Evolutionary conservation across 768 basidiomycete genomes (phyloP), one percentile per base, ranked within the genome.

Genomic region (Leccinum boreale): DNA sequence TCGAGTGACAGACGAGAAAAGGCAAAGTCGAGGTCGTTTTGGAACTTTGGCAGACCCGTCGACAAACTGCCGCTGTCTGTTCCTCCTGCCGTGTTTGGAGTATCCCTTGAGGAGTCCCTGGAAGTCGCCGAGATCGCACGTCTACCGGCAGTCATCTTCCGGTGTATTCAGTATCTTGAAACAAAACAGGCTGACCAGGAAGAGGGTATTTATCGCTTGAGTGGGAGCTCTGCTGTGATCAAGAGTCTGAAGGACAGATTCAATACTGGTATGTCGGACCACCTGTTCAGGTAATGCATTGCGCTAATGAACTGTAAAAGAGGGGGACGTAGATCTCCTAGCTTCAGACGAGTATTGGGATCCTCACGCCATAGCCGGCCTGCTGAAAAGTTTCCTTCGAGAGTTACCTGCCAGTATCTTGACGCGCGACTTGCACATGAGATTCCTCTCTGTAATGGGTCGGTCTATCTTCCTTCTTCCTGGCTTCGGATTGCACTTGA

Each of bases 171-270:
- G 68, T 99, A 96, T 74, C 78, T 99, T 55, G 93, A 98, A 76
- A 83, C 85, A 19, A 95, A 95, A 77, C 83, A 91, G 70, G 96
- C 97, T 21, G 92, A 98, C 60, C 86, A 91, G 63, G 97, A 99
- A 68, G 97, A 99, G 74, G 97, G 97, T 33, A 96, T 99, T 58
- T 99, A 98, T 75, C 86, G 97, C 58, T 76, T 99, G 58, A 94
- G 90, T 68, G 95, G 95, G 23, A 94, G 92, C 71, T 92, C 93
- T 61, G 90, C 94, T 33, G 94, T 96, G 57, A 94, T 98, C 78
- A 97, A 97, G 77, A 84, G 78, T 52, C 78, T 99, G 46, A 93
- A 89, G 68, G 97, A 98, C 69, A 84, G 87, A 58, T 99, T 98
- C 77, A 98, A 99, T 69, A 71, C 78, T 60, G 93, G 94, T 93